These are phyloP conservation scores for Trichoderma simmonsii DNA, from an alignment of 2,329 filamentous ascomycete species.

Conservation along the genomic window DNA sequence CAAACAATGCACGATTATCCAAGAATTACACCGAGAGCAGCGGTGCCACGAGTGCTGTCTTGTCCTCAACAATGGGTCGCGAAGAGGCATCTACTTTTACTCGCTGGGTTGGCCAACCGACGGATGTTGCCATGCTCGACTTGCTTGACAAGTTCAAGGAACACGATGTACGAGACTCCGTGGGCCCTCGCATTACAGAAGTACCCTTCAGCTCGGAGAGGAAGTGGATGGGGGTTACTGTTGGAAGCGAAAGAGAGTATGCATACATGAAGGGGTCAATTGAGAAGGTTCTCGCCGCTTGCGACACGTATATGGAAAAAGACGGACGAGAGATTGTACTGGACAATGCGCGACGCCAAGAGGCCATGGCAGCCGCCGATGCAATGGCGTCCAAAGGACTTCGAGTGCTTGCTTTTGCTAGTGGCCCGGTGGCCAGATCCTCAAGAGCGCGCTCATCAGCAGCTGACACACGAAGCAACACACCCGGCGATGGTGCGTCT, in stretches of 20 bases:
- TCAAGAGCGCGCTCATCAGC: conserved; percentile 39
- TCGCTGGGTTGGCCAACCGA: conserved; percentile 94
- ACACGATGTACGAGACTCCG: conserved; percentile 82
- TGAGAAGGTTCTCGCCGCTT: conserved; percentile 80
- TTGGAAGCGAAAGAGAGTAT: conserved; percentile 70
- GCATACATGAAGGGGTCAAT: conserved; percentile 96
- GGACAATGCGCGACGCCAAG: conserved; percentile 69
- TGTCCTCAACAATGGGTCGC: conserved; percentile 75
- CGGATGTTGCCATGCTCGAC: conserved; percentile 95
- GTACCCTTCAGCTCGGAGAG: conserved; percentile 95
- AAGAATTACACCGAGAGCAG: conserved; percentile 67
- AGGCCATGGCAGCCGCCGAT: conserved; percentile 77
- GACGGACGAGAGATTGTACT: conserved; percentile 85
- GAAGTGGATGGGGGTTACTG: conserved; percentile 98
- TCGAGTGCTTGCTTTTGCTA: conserved; percentile 89
- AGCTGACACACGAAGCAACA: conserved; percentile 47
- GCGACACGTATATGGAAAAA: conserved; percentile 83
- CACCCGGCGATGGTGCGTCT: conserved; percentile 42
- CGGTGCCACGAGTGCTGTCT: conserved; percentile 67
- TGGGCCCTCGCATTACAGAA: conserved; percentile 79
- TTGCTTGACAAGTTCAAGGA: conserved; percentile 87
- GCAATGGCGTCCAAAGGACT: conserved; percentile 85
- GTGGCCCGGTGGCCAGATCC: conserved; percentile 62
- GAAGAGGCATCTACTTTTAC: conserved; percentile 65
- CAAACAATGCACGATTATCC: conserved; percentile 85